phyloP scores from a whole-genome alignment of 2,329 filamentous ascomycete species.

The Samsoniella hepiali region DNA sequence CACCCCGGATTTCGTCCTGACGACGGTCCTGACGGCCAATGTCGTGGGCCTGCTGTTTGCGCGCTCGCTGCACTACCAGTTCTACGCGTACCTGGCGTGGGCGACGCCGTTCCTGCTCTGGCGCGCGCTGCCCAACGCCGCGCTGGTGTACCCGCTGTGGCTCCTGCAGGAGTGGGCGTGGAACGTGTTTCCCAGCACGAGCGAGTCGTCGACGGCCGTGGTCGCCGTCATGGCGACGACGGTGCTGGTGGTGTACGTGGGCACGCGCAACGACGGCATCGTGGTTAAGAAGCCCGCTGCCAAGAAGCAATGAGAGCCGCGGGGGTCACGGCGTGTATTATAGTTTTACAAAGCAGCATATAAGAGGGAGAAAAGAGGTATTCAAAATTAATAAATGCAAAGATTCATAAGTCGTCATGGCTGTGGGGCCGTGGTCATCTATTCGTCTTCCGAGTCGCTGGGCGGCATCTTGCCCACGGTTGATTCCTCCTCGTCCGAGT shows the following conservation, averaged over 20 bases:
- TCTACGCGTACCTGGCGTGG: conserved; percentile 91
- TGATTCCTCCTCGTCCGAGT: conserved; percentile 75
- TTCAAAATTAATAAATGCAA: conserved; percentile 28
- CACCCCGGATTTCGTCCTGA: conserved; percentile 71
- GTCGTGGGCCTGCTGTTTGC: conserved; percentile 81
- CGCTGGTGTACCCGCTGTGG: conserved; percentile 68
- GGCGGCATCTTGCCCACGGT: conserved; percentile 83
- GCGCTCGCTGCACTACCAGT: conserved; percentile 89
- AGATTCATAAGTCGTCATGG: conserved; percentile 25
- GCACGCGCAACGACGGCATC: conserved; percentile 44
- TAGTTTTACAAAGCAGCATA: background rate
- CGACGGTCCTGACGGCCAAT: conserved; percentile 72
- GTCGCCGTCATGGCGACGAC: conserved; percentile 68
- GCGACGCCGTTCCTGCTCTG: conserved; percentile 83
- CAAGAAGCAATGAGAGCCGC: conserved; percentile 21
- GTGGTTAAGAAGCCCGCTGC: conserved; percentile 23
- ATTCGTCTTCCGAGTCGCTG: conserved; percentile 71
- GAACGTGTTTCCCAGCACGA: conserved; percentile 85
- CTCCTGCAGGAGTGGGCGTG: conserved; percentile 84
- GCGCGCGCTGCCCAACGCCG: conserved; percentile 66
- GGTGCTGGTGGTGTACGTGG: conserved; percentile 60
- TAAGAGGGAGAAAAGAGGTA: background rate
- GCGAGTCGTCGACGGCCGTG: conserved; percentile 55
- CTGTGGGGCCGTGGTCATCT: conserved; percentile 21
- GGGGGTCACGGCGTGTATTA: background rate